These are phyloP conservation scores for Phytophthora sp. DNA, from an alignment of 352 stramenopile genomes.

Conservation along the genomic window DNA sequence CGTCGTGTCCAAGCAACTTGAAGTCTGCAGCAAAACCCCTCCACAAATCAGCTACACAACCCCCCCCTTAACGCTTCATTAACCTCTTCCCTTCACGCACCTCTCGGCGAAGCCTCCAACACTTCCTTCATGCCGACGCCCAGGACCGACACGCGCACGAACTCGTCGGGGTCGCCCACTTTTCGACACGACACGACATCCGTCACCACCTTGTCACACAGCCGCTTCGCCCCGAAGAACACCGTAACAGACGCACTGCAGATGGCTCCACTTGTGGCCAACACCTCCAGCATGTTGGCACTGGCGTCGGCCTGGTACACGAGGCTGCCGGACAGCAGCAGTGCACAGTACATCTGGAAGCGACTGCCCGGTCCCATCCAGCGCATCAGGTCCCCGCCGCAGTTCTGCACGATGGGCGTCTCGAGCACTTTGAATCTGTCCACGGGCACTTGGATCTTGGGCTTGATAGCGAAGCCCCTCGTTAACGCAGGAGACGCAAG, in stretches of 20 bases:
- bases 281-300: constrained; percentile 57
- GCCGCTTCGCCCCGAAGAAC: constrained; percentile 74
- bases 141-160: constrained; percentile 60
- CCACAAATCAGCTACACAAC: constrained; percentile 6
- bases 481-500: constrained; percentile 2
- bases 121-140: constrained; percentile 53
- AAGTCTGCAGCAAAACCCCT: constrained; percentile 49
- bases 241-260: constrained; percentile 68
- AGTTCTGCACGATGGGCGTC: constrained; percentile 57
- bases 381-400: constrained; percentile 53
- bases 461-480: constrained; percentile 24
- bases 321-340: constrained; percentile 69
- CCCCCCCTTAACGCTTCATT: neutral
- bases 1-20: constrained; percentile 56
- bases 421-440: constrained; percentile 56
- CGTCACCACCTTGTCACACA: constrained; percentile 76
- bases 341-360: constrained; percentile 78
- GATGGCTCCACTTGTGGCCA: constrained; percentile 59
- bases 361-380: constrained; percentile 67
- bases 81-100: constrained; percentile 23
- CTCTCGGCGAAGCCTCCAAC: constrained; percentile 51
- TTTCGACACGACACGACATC: constrained; percentile 71
- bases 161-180: constrained; percentile 66
- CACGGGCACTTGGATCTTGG: constrained; percentile 37
- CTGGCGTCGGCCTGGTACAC: constrained; percentile 60